Evolutionary conservation across 306 rosid genomes (phyloP).

Genomic region (Fagus crenata): DNA sequence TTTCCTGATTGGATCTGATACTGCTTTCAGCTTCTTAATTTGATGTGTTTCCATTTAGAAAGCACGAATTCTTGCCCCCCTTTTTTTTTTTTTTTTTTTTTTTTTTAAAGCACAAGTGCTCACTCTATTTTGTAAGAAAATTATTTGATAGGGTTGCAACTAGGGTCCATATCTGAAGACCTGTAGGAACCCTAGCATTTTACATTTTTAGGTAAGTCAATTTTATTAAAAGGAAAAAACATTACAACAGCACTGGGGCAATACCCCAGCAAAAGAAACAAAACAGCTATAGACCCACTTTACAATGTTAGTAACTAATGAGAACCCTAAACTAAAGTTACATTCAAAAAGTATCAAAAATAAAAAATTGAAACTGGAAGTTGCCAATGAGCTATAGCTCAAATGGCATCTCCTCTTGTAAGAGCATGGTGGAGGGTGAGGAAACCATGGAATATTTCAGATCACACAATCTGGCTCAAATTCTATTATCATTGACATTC

Average conservation of each 20-base stretch:
- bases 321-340: constrained; percentile 1
- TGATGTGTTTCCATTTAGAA: background rate
- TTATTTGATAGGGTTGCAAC: background rate
- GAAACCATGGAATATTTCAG: background rate
- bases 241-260: background rate
- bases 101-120: background rate
- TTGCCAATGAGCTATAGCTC: background rate
- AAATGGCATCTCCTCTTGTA: too few species aligned
- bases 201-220: background rate
- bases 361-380: background rate
- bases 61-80: too few species aligned
- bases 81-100: too few species aligned
- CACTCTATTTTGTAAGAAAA: background rate
- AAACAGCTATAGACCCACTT: background rate
- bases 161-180: constrained; percentile 1
- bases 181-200: background rate
- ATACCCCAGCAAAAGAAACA: background rate
- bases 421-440: too few species aligned
- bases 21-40: constrained; percentile 1
- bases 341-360: background rate
- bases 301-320: background rate
- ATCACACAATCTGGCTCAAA: background rate
- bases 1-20: constrained; percentile 6
- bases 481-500: background rate
- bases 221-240: background rate